Percentiles rank a stretch among this genome's conserved stretches.
Conservation (phyloP, 2,329 filamentous ascomycete genomes). For the Monosporascus ibericus region DNA sequence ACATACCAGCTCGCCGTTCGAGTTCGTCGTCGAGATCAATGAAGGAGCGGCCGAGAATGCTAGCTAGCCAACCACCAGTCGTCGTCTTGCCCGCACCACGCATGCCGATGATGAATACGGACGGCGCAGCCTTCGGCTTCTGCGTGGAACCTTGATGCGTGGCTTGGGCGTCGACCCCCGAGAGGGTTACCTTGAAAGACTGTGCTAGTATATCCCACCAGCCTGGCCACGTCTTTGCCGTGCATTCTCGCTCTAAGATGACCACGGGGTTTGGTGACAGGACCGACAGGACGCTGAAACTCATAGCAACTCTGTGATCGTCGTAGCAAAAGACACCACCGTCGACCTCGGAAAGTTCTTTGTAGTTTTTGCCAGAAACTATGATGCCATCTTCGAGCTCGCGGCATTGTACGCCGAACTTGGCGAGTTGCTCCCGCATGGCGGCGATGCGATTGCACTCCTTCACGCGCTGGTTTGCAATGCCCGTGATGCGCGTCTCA, state of each 20-base stretch:
- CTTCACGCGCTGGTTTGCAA: conserved; percentile 96
- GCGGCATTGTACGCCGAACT: conserved; percentile 81
- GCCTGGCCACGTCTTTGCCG: conserved; percentile 96
- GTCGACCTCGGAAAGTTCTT: conserved; percentile 47
- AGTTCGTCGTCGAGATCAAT: conserved; percentile 85
- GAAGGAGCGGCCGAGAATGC: conserved; percentile 68
- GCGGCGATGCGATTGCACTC: conserved; percentile 95
- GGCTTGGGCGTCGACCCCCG: conserved; percentile 58
- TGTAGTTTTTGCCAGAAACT: conserved; percentile 47
- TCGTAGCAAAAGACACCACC: conserved; percentile 85
- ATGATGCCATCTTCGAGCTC: conserved; percentile 95
- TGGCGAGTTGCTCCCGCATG: conserved; percentile 90
- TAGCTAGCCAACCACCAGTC: conserved; percentile 77
- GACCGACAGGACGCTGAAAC: conserved; percentile 83
- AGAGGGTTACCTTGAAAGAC: conserved; percentile 69
- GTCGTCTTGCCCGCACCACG: conserved; percentile 95
- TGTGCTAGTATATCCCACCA: conserved; percentile 92
- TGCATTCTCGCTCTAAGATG: conserved; percentile 85
- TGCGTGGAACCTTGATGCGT: conserved; percentile 23
- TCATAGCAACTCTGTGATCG: conserved; percentile 97
- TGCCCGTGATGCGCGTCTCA: conserved; percentile 81
- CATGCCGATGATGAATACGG: conserved; percentile 95
- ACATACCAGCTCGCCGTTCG: conserved; percentile 64
- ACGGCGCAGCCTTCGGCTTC: conserved; percentile 46
- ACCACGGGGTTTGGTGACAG: conserved; percentile 65